Evolutionary conservation across 2,329 filamentous ascomycete species (phyloP), one percentile per base, ranked within the genome.

Genomic region (Fusarium paranaense): DNA sequence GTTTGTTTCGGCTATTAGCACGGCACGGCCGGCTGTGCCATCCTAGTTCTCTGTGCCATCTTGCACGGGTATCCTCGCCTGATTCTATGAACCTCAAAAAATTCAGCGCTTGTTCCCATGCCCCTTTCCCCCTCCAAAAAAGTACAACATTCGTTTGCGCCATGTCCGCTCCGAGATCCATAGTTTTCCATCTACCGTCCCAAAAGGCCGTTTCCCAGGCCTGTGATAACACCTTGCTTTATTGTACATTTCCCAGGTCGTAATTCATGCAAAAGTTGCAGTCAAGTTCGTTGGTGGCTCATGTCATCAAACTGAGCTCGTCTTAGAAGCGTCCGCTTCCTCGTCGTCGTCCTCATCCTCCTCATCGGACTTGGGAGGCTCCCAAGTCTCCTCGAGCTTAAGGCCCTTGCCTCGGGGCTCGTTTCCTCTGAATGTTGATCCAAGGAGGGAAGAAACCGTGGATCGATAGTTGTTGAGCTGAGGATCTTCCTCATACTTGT

Each of bases 341-440:
- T 86, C 85, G 0, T 87, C 84, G 0, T 88, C 86, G 0, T 86
- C 86, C 1, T 87, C 87, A 0, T 86, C 87, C 18, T 89, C 90
- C 3, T 90, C 90, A 22, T 92, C 90, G 6, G 89, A 87, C 54
- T 90, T 89, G 11, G 91, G 92, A 20, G 88, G 93, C 81, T 90
- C 92, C 93, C 88, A 96, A 0, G 93, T 93, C 80, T 95, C 93
- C 82, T 96, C 94, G 5, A 97, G 85, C 80, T 95, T 96, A 75
- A 96, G 84, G 0, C 94, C 93, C 81, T 94, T 94, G 66, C 93
- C 93, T 20, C 85, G 86, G 4, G 88, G 84, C 72, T 87, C 86
- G 0, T 81, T 74, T 8, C 79, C 79, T 47, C 85, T 83, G 74
- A 86, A 87, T 2, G 85, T 81, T 9, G 88, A 83, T 27, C 88